Evolutionary conservation across 73 alveolate genomes (phyloP).

Genomic region (Paramecium biaurelia): DNA sequence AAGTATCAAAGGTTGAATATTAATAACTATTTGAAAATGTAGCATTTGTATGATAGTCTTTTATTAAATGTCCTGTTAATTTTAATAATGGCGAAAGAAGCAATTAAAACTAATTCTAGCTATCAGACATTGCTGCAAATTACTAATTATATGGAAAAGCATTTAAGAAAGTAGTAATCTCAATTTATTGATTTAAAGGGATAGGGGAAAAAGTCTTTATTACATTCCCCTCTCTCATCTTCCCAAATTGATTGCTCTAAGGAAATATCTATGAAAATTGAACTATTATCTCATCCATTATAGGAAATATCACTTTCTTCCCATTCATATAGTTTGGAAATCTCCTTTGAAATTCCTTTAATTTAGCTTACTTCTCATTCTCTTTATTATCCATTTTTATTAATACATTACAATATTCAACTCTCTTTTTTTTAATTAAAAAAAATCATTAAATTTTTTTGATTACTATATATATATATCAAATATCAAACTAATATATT

Average conservation of each 20-base stretch:
- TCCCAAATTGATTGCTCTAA: not conserved
- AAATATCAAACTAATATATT: too few species aligned
- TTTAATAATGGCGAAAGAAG: not conserved
- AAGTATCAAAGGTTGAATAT: not conserved
- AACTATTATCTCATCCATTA: conserved; percentile 7
- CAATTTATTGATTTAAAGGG: not conserved
- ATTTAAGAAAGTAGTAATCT: not conserved
- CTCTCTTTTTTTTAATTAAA: not conserved
- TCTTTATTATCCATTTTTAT: not conserved
- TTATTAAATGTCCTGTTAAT: not conserved
- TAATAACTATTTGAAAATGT: not conserved
- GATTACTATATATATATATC: not conserved
- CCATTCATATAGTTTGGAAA: not conserved
- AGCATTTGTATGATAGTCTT: not conserved
- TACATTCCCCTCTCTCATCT: not conserved
- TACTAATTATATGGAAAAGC: not conserved
- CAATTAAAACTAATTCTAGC: not conserved
- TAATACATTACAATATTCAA: not conserved
- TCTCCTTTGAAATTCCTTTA: not conserved
- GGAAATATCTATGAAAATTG: not conserved
- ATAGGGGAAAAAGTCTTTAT: not conserved
- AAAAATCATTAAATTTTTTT: not conserved
- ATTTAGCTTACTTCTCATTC: not conserved
- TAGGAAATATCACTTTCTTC: not conserved
- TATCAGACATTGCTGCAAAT: not conserved